These are phyloP conservation scores for Colletotrichum endophyticum DNA, from an alignment of 2,329 filamentous ascomycete species.

Conservation along the genomic window DNA sequence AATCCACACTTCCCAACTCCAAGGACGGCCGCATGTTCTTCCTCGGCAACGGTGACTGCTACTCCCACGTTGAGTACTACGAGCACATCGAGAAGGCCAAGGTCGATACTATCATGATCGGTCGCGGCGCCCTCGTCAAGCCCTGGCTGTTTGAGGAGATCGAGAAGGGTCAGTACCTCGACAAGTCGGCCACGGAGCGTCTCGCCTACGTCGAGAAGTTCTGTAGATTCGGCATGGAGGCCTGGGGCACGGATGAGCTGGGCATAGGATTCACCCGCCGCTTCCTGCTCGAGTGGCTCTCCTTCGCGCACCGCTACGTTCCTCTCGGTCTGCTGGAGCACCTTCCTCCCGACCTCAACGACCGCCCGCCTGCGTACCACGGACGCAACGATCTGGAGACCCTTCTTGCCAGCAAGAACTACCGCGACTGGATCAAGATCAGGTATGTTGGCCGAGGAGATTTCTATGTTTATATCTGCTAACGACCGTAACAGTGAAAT, in stretches of 20 bases:
- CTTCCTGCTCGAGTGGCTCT: conserved; percentile 95
- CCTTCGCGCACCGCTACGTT: conserved; percentile 91
- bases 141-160: conserved; percentile 99
- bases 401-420: conserved; percentile 87
- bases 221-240: conserved; percentile 85
- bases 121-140: conserved; percentile 94
- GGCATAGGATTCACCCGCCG: conserved; percentile 89
- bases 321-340: conserved; percentile 88
- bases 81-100: conserved; percentile 76
- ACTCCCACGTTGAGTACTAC: conserved; percentile 88
- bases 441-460: conserved; percentile 63
- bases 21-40: conserved; percentile 81
- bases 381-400: conserved; percentile 93
- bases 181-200: conserved; percentile 90
- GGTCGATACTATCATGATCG: conserved; percentile 96
- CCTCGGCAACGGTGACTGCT: conserved; percentile 95
- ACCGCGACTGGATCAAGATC: conserved; percentile 98
- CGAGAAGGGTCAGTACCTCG: conserved; percentile 86
- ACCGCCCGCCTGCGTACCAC: conserved; percentile 82
- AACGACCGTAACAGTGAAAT: conserved; percentile 72
- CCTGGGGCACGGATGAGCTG: conserved; percentile 95
- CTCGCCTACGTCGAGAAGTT: conserved; percentile 88
- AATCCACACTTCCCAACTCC: conserved; percentile 70
- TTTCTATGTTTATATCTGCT: not conserved
- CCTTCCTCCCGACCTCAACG: conserved; percentile 86